Evolutionary conservation across 1,139 yeast genomes (phyloP).

Genomic region (Candida frijolesensis): DNA sequence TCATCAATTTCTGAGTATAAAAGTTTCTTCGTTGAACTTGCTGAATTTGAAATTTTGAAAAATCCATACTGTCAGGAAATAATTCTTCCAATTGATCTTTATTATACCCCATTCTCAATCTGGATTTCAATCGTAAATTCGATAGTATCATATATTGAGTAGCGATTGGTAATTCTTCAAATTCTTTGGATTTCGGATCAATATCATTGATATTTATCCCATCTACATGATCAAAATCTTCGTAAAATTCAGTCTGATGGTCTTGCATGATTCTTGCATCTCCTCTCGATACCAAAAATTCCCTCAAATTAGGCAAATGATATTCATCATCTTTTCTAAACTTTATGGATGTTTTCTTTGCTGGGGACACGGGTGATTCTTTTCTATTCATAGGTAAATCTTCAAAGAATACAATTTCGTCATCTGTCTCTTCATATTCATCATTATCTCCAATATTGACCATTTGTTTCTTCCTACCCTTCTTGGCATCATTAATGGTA

Average conservation of each 20-base stretch:
- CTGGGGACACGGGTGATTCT: slow-evolving; percentile 9
- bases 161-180: slow-evolving; percentile 67
- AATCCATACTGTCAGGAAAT: slow-evolving; percentile 86
- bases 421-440: slow-evolving; percentile 17
- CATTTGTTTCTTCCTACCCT: slow-evolving; percentile 2
- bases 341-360: slow-evolving; percentile 15
- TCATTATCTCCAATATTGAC: slow-evolving; percentile 2
- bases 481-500: slow-evolving; percentile 2
- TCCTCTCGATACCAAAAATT: slow-evolving; percentile 36
- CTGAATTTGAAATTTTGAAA: slow-evolving; percentile 88
- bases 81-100: slow-evolving; percentile 80
- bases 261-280: slow-evolving; percentile 79
- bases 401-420: slow-evolving; percentile 37
- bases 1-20: slow-evolving; percentile 85
- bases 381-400: slow-evolving; percentile 36
- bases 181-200: slow-evolving; percentile 71
- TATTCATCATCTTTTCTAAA: slow-evolving; percentile 69
- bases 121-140: slow-evolving; percentile 76
- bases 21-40: slow-evolving; percentile 92
- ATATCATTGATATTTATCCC: slow-evolving; percentile 69
- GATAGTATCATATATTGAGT: slow-evolving; percentile 89
- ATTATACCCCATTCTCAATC: slow-evolving; percentile 93
- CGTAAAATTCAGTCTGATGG: slow-evolving; percentile 59
- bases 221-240: slow-evolving; percentile 66
- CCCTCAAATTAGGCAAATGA: slow-evolving; percentile 70